Evolutionary conservation across 2,329 filamentous ascomycete genomes (phyloP).

Genomic region (Talaromyces sp.): DNA sequence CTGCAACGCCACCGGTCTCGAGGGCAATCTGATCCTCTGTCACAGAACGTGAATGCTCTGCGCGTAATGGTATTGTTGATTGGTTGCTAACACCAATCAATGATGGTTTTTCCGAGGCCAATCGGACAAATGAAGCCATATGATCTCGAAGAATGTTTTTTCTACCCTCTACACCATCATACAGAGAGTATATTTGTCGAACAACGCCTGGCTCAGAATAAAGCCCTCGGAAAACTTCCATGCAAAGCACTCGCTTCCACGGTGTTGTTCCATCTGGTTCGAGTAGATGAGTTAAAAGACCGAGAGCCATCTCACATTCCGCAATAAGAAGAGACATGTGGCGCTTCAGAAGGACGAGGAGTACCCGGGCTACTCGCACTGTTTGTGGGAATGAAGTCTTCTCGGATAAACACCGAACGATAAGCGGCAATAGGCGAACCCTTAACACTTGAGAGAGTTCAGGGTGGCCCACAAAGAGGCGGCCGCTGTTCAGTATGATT

Average conservation of each 20-base stretch:
- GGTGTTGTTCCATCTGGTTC: conserved; percentile 76
- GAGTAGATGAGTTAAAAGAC: conserved; percentile 79
- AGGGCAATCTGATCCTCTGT: conserved; percentile 82
- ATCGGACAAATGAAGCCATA: conserved; percentile 83
- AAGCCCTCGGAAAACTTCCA: conserved; percentile 86
- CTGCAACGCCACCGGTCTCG: conserved; percentile 83
- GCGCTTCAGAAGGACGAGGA: conserved; percentile 78
- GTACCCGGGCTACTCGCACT: conserved; percentile 77
- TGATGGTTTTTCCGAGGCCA: conserved; percentile 86
- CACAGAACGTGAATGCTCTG: conserved; percentile 58
- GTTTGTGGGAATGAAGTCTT: conserved; percentile 79
- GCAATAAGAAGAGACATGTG: conserved; percentile 73
- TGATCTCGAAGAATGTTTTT: conserved; percentile 79
- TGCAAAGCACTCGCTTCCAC: conserved; percentile 88
- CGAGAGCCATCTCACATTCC: conserved; percentile 82
- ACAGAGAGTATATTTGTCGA: conserved; percentile 76
- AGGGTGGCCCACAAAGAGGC: conserved; percentile 73
- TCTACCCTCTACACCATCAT: conserved; percentile 72
- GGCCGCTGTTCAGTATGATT: conserved; percentile 81
- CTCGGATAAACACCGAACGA: conserved; percentile 76
- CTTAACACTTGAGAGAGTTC: conserved; percentile 82
- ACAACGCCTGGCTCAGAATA: conserved; percentile 80
- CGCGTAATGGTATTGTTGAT: conserved; percentile 75
- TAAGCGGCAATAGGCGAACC: conserved; percentile 77
- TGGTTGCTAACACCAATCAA: conserved; percentile 88